Evolutionary conservation across 140 eudicot genomes (phyloP), one percentile per base, ranked within the genome.

Genomic region (Flaveria floridana): DNA sequence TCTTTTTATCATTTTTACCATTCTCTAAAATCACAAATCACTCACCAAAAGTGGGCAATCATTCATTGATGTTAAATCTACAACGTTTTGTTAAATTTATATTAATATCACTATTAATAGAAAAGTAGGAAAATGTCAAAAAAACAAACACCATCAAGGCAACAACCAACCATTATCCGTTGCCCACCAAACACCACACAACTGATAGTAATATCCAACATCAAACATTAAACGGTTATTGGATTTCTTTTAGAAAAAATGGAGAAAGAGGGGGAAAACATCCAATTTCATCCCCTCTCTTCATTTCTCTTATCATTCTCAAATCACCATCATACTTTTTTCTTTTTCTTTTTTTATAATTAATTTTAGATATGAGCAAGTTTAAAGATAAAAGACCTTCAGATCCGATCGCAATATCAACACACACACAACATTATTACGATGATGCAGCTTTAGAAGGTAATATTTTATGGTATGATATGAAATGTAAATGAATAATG

Each of bases 401-500:
- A 2, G 88, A 90, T 1, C 56, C 81, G 46, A 12, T 34, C 26
- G 74, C 81, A 26, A 46, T 77, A 46, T 63, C 84, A 55, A 57
- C 79, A 50, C 19, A 69, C 16, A 48, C 79, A 62, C 68, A 71
- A 20, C 73, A 80, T 12, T 76, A 75, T 21, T 72, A 72, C 19
- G 89, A 87, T 81, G 95, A 90, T 86, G 85, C 85, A 4, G 89
- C 90, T 50, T 85, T 91, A 81, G 90, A 91, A 86, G 97, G 96
- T 90, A 78, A 81, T 23, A 18, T n/a, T 65, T 18, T 65, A 3
- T 34, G 18, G 55, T 13, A 48, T 48, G 6, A 48, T 48, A 48
- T 44, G 50, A 48, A 11, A 47, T 47, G 15, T 47, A 2, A 6
- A 10, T 12, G 5, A 48, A 9, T 7, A 44, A 44, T 52, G 59